phyloP scores from a whole-genome alignment of 2,329 filamentous ascomycete species.

The Aspergillus sp. region DNA sequence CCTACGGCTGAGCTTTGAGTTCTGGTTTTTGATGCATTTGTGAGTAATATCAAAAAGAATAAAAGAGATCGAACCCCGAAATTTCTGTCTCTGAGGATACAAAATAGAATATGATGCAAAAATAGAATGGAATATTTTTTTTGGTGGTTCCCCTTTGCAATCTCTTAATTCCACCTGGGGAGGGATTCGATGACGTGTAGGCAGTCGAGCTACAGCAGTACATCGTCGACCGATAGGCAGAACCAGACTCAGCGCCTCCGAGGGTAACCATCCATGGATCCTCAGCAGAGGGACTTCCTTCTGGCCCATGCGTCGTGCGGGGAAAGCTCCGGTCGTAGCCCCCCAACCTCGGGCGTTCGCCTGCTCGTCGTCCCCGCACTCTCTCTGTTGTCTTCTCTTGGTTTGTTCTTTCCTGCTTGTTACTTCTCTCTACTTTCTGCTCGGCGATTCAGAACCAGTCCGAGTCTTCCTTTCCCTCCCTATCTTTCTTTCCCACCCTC shows the following conservation, averaged over 20 bases:
- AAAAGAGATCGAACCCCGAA: background rate
- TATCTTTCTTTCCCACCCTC: background rate
- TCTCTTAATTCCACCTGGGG: too few relatives aligned
- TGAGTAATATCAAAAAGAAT: conserved; percentile 9
- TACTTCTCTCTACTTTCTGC: too few relatives aligned
- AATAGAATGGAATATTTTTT: background rate
- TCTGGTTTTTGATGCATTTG: conserved; percentile 23
- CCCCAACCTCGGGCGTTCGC: background rate
- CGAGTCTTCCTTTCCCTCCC: too few relatives aligned
- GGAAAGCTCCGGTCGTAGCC: conserved; percentile 23
- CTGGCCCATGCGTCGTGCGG: conserved; percentile 18
- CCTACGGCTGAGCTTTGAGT: conserved; percentile 40
- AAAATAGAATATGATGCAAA: background rate
- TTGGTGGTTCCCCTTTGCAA: too few relatives aligned
- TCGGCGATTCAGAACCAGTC: too few relatives aligned
- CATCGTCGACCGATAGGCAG: too few relatives aligned
- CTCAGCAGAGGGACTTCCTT: background rate
- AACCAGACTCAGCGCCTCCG: too few relatives aligned
- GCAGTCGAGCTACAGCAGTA: too few relatives aligned
- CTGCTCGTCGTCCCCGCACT: background rate
- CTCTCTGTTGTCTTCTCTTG: too few relatives aligned
- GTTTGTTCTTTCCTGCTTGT: too few relatives aligned
- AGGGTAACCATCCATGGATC: background rate
- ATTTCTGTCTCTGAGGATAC: background rate
- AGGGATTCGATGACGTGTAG: too few relatives aligned